Evolutionary conservation across 257 asterid species (phyloP), one percentile per base, ranked within the genome.

Genomic region (Solanum sitiens): DNA sequence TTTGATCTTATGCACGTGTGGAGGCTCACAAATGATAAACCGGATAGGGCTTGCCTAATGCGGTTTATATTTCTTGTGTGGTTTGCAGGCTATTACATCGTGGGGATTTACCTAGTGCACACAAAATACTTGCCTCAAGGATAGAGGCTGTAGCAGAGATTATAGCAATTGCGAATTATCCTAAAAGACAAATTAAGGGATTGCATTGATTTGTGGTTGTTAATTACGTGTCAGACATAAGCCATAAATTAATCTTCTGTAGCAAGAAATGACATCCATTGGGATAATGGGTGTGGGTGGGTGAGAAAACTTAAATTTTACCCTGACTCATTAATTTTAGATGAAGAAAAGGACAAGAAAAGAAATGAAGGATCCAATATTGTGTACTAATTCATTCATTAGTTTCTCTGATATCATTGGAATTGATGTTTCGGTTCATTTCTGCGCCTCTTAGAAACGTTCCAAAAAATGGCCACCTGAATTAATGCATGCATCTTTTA

Each of bases 381-480:
- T 13, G 20, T 71, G 35, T 37, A 74, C n/a, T 74, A 3, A 40
- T 15, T 44, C 44, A 59, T 73, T 53, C 83, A 85, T 85, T 74
- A 74, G 65, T 32, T 4, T 16, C 20, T 32, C 59, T 61, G 74
- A 59, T 73, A 30, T 72, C 74, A 83, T 90, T 79, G 90, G 88
- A 83, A 86, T 27, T 88, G 88, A 21, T 76, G 83, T 33, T 83
- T 83, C 75, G 47, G 88, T 77, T 40, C 83, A 35, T 71, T 74
- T 74, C n/a, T 45, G 75, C 74, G 15, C 65, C 70, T 63, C 70
- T 63, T 25, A 83, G 79, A 39, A 72, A 63, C 72, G 21, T 44
- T 45, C 75, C 70, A 80, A 30, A 75, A 42, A 44, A 30, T 25
- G 88, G 83, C 86, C 87, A 83, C 89, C 89, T 86, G 86, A 89